These are phyloP conservation scores for Cryptomeria japonica DNA, from an alignment of 75 land plant species.

Conservation along the genomic window DNA sequence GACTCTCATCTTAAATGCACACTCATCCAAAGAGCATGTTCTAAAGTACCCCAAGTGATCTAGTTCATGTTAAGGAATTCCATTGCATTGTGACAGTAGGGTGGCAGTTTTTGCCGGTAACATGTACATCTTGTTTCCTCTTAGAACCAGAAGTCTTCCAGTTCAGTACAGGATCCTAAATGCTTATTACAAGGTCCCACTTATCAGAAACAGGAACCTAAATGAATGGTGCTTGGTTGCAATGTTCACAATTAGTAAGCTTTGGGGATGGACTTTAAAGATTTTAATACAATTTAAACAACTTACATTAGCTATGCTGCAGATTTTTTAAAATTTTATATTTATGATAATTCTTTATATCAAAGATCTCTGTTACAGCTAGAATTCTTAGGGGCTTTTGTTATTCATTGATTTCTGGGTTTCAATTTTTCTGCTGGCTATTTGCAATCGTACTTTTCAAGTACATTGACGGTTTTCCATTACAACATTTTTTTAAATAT, in stretches of 20 bases:
- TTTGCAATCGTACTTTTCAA: neutral
- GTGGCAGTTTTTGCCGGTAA: neutral
- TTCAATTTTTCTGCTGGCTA: neutral
- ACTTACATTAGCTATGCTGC: neutral
- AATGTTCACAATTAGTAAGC: neutral
- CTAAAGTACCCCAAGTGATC: neutral
- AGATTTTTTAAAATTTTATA: neutral
- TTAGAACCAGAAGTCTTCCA: neutral
- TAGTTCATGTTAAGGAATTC: neutral
- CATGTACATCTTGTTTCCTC: neutral
- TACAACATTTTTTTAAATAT: neutral
- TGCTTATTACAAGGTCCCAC: neutral
- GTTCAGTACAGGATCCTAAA: neutral
- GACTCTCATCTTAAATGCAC: neutral
- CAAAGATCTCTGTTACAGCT: neutral
- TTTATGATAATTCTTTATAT: neutral
- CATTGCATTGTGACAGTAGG: neutral
- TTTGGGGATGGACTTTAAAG: neutral
- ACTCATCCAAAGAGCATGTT: neutral
- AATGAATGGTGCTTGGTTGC: neutral
- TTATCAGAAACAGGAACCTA: neutral
- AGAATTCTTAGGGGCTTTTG: neutral
- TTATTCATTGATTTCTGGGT: neutral
- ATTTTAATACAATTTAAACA: neutral
- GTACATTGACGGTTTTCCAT: neutral